phyloP scores from a whole-genome alignment of 139 green algal species.

The Zygnema cylindricum region DNA sequence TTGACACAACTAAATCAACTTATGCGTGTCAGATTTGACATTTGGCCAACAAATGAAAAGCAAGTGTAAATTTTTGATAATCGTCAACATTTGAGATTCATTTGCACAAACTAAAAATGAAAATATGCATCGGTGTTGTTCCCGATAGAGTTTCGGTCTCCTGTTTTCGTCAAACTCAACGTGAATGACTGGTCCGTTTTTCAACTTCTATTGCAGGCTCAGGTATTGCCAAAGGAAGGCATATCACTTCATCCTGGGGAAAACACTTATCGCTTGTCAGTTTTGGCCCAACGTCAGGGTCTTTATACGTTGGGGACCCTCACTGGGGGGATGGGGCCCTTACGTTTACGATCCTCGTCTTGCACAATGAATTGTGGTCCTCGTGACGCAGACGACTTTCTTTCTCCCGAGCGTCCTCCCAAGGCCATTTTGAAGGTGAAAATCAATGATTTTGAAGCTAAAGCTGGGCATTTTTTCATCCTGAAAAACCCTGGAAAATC shows the following conservation, averaged over 20 bases:
- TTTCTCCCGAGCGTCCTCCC: constrained; percentile 31
- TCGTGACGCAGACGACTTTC: constrained; percentile 45
- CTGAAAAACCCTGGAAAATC: too few species aligned
- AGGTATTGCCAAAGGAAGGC: background rate
- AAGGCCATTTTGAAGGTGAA: constrained; percentile 21
- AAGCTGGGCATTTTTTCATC: background rate
- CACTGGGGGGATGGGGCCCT: constrained; percentile 23
- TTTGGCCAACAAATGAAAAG: too few species aligned
- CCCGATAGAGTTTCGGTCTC: too few species aligned
- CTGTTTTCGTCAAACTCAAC: too few species aligned
- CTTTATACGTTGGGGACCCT: constrained; percentile 47
- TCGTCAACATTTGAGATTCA: too few species aligned
- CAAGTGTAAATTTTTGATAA: too few species aligned
- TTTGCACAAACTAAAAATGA: too few species aligned
- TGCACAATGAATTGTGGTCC: constrained; percentile 7
- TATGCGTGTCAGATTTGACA: too few species aligned
- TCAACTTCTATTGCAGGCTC: constrained; percentile 4
- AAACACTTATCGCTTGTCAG: constrained; percentile 39
- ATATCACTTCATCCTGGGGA: constrained; percentile 31
- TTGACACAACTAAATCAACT: too few species aligned
- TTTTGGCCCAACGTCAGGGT: constrained; percentile 38
- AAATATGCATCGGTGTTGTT: too few species aligned
- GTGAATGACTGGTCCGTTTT: too few species aligned
- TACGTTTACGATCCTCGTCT: constrained; percentile 42
- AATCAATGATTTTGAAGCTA: background rate